A percentile compares a stretch with the other conserved stretches of the same genome.
phyloP scores from a whole-genome alignment of 306 rosid genomes.

The Begonia loranthoides region DNA sequence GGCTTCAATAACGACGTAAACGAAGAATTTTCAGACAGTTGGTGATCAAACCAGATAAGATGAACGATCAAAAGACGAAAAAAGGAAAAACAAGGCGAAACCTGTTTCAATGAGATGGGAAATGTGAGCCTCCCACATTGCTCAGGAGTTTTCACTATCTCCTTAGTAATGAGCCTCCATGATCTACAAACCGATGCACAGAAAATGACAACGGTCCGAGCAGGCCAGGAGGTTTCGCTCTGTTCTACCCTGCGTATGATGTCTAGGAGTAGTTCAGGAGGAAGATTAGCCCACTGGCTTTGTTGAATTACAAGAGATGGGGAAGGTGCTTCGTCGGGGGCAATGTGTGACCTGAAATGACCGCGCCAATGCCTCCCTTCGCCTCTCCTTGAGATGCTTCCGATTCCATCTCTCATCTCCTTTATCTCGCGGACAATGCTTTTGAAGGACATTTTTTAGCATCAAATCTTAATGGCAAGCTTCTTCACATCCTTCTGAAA shows the following conservation, averaged over 20 bases:
- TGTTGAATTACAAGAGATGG: slow-evolving; percentile 24
- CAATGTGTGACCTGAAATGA: slow-evolving; percentile 51
- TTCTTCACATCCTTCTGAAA: background rate
- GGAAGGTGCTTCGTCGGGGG: slow-evolving; percentile 36
- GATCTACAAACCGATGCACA: slow-evolving; percentile 86
- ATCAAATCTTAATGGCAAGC: slow-evolving; percentile 2
- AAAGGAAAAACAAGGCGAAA: slow-evolving; percentile 10
- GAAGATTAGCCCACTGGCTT: slow-evolving; percentile 64
- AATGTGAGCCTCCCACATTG: slow-evolving; percentile 74
- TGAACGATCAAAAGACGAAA: background rate
- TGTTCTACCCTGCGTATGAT: slow-evolving; percentile 71
- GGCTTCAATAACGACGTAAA: slow-evolving; percentile 36
- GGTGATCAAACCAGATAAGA: too few relatives aligned
- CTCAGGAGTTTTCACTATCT: slow-evolving; percentile 73
- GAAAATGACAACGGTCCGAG: slow-evolving; percentile 37
- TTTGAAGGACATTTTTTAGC: slow-evolving; percentile 48
- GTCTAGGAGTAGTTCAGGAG: slow-evolving; percentile 67
- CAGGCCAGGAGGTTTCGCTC: slow-evolving; percentile 72
- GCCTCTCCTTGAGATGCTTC: slow-evolving; percentile 53
- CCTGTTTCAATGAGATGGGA: slow-evolving; percentile 94
- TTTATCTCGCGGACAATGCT: slow-evolving; percentile 53
- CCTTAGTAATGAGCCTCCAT: slow-evolving; percentile 56
- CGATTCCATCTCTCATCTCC: slow-evolving; percentile 74
- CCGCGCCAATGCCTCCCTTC: slow-evolving; percentile 43
- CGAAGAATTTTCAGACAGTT: background rate